These are phyloP conservation scores for Lathyrus tuberosus DNA, from an alignment of 306 rosid species.

Conservation along the genomic window DNA sequence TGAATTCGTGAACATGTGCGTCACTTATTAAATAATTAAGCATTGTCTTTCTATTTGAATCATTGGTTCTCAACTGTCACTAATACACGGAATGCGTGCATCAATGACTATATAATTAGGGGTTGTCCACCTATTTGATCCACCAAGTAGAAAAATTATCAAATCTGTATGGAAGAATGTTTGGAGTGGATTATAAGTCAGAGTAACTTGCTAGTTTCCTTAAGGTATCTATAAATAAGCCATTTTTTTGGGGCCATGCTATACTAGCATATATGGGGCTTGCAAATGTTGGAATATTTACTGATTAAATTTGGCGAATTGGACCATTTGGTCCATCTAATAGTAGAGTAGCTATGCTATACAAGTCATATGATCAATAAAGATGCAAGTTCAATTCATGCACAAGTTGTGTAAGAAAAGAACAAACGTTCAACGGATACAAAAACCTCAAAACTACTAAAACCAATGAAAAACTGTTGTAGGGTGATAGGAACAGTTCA, in stretches of 20 bases:
- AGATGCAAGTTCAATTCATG: background rate
- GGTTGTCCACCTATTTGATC: constrained; percentile 23
- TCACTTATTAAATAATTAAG: too few species aligned
- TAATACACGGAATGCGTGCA: too few species aligned
- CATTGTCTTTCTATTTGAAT: too few species aligned
- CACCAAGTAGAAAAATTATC: constrained; percentile 23
- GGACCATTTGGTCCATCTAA: constrained; percentile 43
- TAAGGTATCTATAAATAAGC: background rate
- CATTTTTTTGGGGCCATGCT: background rate
- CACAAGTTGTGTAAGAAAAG: too few species aligned
- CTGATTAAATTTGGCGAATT: background rate
- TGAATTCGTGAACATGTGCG: too few species aligned
- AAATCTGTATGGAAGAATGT: background rate
- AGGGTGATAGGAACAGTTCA: too few species aligned
- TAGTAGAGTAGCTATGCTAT: background rate
- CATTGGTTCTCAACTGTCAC: too few species aligned
- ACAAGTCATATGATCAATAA: background rate
- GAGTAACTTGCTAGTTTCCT: background rate
- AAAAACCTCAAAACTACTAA: too few species aligned
- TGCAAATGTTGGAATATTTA: constrained; percentile 12
- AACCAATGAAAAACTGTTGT: too few species aligned
- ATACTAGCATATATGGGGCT: background rate
- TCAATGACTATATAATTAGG: too few species aligned
- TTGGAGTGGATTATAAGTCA: background rate
- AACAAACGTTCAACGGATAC: too few species aligned